Percentiles rank a stretch among this genome's conserved stretches.
These are phyloP conservation scores for Orbilia brochopaga DNA, from an alignment of 2,329 filamentous ascomycete genomes.

Conservation along the genomic window DNA sequence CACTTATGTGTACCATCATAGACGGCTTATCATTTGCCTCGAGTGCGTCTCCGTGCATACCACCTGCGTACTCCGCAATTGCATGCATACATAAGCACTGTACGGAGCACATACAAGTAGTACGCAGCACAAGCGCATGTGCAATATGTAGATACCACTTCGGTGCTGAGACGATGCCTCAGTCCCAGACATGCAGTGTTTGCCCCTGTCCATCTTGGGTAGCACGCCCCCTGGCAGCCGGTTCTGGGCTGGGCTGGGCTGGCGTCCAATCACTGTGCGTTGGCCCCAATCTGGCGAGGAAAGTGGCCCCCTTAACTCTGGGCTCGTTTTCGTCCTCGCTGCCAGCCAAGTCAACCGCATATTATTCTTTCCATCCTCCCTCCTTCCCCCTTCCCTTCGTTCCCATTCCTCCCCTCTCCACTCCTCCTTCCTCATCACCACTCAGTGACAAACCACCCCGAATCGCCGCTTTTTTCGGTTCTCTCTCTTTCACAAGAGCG, in stretches of 20 bases:
- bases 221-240: neutral
- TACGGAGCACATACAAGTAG: no score
- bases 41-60: no score
- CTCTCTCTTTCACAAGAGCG: constrained; percentile 17
- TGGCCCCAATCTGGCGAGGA: neutral
- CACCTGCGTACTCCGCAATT: no score
- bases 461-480: neutral
- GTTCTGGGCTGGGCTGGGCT: neutral
- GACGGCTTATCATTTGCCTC: no score
- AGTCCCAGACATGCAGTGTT: constrained; percentile 6
- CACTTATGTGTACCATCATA: no score
- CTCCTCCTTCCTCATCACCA: constrained; percentile 19
- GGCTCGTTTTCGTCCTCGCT: constrained; percentile 4
- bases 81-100: no score
- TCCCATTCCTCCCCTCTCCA: constrained; percentile 16
- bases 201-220: neutral
- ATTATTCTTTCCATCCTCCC: constrained; percentile 20
- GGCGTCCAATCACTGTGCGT: constrained; percentile 3
- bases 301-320: constrained; percentile 9
- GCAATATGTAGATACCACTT: no score
- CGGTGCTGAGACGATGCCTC: neutral
- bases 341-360: constrained; percentile 12
- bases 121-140: no score
- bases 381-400: constrained; percentile 8
- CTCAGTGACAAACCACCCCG: neutral